Evolutionary conservation across 164 flowering plant species (phyloP).

Genomic region (Stephania japonica): DNA sequence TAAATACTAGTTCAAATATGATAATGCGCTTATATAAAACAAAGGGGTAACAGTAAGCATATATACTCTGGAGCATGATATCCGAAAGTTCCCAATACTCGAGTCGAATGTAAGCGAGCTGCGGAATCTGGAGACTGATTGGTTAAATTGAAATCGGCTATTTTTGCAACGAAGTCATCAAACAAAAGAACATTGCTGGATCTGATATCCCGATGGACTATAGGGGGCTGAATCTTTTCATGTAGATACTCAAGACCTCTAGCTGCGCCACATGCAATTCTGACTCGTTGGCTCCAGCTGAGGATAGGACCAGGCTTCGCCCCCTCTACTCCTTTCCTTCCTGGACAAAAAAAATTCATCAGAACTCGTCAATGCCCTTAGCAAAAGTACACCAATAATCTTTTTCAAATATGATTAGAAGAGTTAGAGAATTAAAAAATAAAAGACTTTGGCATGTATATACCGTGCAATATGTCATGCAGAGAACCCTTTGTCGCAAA

Average conservation of each 20-base stretch:
- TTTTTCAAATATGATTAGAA: neutral
- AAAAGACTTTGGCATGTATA: neutral
- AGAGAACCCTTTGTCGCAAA: conserved; percentile 60
- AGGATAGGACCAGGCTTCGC: conserved; percentile 53
- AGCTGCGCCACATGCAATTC: conserved; percentile 45
- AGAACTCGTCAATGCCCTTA: neutral
- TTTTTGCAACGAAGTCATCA: conserved; percentile 39
- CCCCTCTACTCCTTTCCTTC: conserved; percentile 53
- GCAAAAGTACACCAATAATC: neutral
- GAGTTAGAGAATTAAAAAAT: neutral
- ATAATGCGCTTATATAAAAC: neutral
- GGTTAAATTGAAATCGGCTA: conserved; percentile 47
- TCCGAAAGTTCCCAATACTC: conserved; percentile 57
- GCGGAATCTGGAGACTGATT: conserved; percentile 50
- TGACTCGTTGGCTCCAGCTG: conserved; percentile 45
- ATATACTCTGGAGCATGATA: conserved; percentile 67
- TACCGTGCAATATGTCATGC: conserved; percentile 72
- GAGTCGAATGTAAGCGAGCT: conserved; percentile 49
- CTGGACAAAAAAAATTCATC: conserved; percentile 12
- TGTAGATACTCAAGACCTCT: conserved; percentile 55
- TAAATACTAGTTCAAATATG: too few species aligned
- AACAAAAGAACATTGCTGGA: conserved; percentile 53
- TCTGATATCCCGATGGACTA: conserved; percentile 45
- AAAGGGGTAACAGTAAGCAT: conserved; percentile 1
- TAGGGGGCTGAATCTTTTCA: conserved; percentile 42